Evolutionary conservation across 2,329 filamentous ascomycete species (phyloP).

Genomic region (Colletotrichum tofieldiae): DNA sequence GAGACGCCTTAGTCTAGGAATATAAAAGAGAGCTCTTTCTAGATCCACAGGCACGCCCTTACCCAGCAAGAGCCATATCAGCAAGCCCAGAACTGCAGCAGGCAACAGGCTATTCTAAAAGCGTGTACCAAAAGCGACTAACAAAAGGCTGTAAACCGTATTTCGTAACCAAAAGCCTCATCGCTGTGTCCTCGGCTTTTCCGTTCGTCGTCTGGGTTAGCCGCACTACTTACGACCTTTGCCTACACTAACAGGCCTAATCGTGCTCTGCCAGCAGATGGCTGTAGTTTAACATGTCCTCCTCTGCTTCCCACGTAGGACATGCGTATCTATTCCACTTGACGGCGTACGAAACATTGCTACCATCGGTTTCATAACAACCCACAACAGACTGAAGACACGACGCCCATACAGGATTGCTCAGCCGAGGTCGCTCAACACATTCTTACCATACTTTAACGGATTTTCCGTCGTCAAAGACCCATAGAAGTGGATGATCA

Average conservation of each 20-base stretch:
- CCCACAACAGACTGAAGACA: background rate
- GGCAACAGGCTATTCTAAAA: background rate
- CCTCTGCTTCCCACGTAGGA: conserved; percentile 15
- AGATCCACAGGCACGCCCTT: background rate
- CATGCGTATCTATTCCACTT: conserved; percentile 11
- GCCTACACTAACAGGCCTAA: background rate
- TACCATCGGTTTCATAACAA: background rate
- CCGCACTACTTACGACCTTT: background rate
- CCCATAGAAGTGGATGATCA: background rate
- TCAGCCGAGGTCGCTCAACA: background rate
- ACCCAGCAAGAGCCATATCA: background rate
- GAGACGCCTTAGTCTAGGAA: background rate
- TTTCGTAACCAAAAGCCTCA: too few species aligned
- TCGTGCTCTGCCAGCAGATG: background rate
- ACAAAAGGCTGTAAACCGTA: too few species aligned
- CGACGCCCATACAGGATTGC: background rate
- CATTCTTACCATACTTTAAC: conserved; percentile 9
- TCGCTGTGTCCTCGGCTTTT: background rate
- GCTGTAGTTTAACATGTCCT: conserved; percentile 9
- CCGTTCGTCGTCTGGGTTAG: background rate
- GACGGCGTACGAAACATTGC: background rate
- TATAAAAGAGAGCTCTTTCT: background rate
- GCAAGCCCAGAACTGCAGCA: background rate
- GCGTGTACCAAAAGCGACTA: background rate
- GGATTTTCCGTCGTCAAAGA: background rate